phyloP scores from a whole-genome alignment of 345 rosid species.

The Citrus maxima region DNA sequence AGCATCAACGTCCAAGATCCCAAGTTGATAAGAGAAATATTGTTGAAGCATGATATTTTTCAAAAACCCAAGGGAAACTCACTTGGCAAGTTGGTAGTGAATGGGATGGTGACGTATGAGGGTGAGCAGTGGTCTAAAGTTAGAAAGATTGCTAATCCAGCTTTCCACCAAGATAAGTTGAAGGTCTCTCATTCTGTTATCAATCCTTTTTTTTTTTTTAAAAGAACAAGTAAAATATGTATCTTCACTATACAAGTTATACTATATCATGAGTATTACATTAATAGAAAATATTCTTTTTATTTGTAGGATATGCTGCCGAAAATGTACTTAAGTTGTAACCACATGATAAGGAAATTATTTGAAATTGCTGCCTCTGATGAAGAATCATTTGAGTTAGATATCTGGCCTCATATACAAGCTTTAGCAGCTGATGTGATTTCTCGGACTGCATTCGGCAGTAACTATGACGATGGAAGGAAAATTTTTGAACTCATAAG shows the following conservation, averaged over 20 bases:
- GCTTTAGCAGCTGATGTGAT: not conserved
- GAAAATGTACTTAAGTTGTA: slow-evolving; percentile 20
- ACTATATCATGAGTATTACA: not conserved
- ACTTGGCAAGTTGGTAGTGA: not conserved
- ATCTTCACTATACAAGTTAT: no score
- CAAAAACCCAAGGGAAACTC: not conserved
- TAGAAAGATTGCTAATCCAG: slow-evolving; percentile 9
- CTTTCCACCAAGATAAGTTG: not conserved
- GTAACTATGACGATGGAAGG: slow-evolving; percentile 42
- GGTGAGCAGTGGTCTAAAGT: slow-evolving; percentile 12
- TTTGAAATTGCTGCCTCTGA: not conserved
- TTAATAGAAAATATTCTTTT: not conserved
- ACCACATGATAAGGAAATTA: slow-evolving; percentile 20
- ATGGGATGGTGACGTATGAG: not conserved
- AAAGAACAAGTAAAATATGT: not conserved
- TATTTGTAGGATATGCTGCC: slow-evolving; percentile 31
- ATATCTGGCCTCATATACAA: not conserved
- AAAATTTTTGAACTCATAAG: slow-evolving; percentile 35
- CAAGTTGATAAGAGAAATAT: not conserved
- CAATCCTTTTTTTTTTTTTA: no score
- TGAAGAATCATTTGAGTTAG: not conserved
- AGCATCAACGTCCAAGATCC: slow-evolving; percentile 1
- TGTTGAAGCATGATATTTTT: not conserved
- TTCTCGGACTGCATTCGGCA: slow-evolving; percentile 42
- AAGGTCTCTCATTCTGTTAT: not conserved